Evolutionary conservation across 345 rosid species (phyloP).

Genomic region (Dovyalis caffra): DNA sequence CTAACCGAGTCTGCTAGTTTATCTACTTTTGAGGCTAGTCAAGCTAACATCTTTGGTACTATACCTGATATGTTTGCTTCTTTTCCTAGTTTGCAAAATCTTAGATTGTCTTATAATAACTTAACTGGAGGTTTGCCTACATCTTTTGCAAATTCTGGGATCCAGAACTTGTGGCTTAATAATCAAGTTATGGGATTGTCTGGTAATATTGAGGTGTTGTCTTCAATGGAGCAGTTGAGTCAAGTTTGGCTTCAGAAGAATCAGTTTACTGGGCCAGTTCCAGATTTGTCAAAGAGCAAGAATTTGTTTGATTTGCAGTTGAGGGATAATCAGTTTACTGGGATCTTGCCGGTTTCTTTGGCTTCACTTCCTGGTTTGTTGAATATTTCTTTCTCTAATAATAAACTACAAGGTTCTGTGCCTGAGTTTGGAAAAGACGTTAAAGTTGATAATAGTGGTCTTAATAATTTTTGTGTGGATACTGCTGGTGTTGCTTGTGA

Average conservation of each 20-base stretch:
- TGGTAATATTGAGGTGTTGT: conserved; percentile 56
- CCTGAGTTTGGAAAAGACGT: conserved; percentile 41
- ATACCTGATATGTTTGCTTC: conserved; percentile 61
- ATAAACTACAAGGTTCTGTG: conserved; percentile 68
- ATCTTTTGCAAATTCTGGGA: conserved; percentile 44
- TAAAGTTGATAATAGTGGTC: conserved; percentile 17
- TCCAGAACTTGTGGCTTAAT: conserved; percentile 67
- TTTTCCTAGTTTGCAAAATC: conserved; percentile 40
- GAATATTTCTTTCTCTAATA: conserved; percentile 56
- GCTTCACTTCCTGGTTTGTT: conserved; percentile 32
- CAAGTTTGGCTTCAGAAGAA: conserved; percentile 78
- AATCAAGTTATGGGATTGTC: conserved; percentile 54
- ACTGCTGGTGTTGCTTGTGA: conserved; percentile 45
- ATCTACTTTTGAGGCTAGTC: conserved; percentile 41
- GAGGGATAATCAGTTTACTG: conserved; percentile 71
- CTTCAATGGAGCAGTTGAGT: conserved; percentile 48
- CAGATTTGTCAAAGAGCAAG: conserved; percentile 59
- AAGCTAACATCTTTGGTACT: conserved; percentile 38
- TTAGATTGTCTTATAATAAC: conserved; percentile 73
- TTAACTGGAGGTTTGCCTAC: conserved; percentile 64
- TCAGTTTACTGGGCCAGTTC: conserved; percentile 66
- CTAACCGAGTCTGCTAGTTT: conserved; percentile 43
- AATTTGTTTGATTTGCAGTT: conserved; percentile 64
- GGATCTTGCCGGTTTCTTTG: conserved; percentile 51
- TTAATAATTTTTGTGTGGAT: conserved; percentile 48